Percentiles rank a stretch among this genome's conserved stretches.
These are phyloP conservation scores for Eucalyptus shirleyi DNA, from an alignment of 345 rosid genomes.

Conservation along the genomic window DNA sequence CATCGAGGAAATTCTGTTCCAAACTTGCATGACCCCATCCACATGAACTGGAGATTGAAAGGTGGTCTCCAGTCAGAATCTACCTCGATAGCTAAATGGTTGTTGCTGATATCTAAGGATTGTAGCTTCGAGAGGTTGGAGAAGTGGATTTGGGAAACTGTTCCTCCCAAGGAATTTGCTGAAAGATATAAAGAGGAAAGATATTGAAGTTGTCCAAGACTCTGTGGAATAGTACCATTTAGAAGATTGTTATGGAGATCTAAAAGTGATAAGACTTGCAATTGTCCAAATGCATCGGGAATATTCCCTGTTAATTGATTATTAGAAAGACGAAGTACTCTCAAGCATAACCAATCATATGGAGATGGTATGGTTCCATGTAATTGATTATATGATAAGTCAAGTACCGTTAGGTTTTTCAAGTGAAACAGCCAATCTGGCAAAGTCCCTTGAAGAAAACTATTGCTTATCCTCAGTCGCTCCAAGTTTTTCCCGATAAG, in stretches of 20 bases:
- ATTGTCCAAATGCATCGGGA: neutral
- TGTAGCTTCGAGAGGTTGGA: neutral
- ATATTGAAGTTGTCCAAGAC: neutral
- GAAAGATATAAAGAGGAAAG: neutral
- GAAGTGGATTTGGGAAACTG: neutral
- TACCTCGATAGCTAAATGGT: neutral
- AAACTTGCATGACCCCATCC: neutral
- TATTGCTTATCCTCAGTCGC: fast-evolving
- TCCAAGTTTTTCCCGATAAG: neutral
- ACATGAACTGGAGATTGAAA: fast-evolving
- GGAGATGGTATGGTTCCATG: neutral
- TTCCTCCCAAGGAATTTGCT: neutral
- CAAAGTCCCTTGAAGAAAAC: neutral
- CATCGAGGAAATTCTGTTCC: neutral
- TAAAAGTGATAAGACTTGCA: neutral
- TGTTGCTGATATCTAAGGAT: neutral
- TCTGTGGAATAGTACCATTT: neutral
- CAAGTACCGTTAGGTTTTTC: neutral
- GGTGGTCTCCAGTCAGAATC: neutral
- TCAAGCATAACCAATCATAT: neutral
- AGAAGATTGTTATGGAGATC: neutral
- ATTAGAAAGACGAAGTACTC: fast-evolving
- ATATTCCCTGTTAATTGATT: neutral
- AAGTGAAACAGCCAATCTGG: neutral
- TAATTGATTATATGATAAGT: neutral